Conservation (phyloP, 2,329 filamentous ascomycete genomes). For the Dothistroma septosporum region DNA sequence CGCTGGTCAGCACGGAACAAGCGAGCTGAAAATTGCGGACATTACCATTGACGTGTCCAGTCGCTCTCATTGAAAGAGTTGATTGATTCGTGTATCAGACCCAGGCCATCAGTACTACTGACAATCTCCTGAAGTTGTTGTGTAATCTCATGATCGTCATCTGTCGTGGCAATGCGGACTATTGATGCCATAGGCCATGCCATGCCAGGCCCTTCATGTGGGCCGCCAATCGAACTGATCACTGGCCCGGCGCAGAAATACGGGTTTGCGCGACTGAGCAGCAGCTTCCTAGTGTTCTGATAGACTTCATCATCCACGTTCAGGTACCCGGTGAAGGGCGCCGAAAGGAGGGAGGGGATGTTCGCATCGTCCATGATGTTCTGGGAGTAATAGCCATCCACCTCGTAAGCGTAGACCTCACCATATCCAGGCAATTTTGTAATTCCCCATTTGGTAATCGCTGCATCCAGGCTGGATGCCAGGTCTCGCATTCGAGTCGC, state of each 20-base stretch:
- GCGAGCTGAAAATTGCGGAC: neutral
- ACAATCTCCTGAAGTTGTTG: slow-evolving; percentile 44
- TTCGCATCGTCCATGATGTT: slow-evolving; percentile 71
- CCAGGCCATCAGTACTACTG: slow-evolving; percentile 46
- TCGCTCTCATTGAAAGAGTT: slow-evolving; percentile 45
- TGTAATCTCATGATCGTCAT: slow-evolving; percentile 46
- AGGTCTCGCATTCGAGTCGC: slow-evolving; percentile 55
- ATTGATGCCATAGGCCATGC: slow-evolving; percentile 53
- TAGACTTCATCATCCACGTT: slow-evolving; percentile 41
- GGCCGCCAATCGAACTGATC: slow-evolving; percentile 47
- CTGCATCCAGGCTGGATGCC: slow-evolving; percentile 43
- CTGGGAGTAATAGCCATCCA: slow-evolving; percentile 38
- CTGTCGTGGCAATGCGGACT: slow-evolving; percentile 48
- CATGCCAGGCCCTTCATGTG: slow-evolving; percentile 44
- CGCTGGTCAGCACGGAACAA: neutral
- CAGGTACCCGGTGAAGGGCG: slow-evolving; percentile 60
- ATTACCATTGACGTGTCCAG: slow-evolving; percentile 49
- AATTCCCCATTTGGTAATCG: slow-evolving; percentile 46
- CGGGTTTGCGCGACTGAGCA: slow-evolving; percentile 45
- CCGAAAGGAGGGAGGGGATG: slow-evolving; percentile 62
- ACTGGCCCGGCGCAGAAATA: slow-evolving; percentile 50
- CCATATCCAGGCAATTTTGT: slow-evolving; percentile 37
- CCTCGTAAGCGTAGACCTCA: slow-evolving; percentile 47
- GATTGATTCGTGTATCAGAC: slow-evolving; percentile 51
- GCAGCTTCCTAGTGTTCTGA: slow-evolving; percentile 43